Conservation (phyloP, 2,329 filamentous ascomycete genomes). For the Aspergillus sp. region DNA sequence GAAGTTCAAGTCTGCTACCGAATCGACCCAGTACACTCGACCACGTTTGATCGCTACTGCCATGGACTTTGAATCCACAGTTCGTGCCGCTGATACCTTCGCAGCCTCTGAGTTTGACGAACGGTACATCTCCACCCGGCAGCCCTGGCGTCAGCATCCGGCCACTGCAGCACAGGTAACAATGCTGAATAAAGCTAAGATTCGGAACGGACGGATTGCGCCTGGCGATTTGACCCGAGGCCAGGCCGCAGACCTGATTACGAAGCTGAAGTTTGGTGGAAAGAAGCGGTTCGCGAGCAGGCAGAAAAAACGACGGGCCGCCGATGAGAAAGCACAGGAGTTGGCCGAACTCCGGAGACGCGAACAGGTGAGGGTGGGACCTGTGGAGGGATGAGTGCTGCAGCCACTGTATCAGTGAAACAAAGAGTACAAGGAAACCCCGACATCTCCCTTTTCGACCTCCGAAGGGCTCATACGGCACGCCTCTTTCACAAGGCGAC, state of each 20-base stretch:
- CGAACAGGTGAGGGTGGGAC: constrained; percentile 50
- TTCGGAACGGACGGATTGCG: constrained; percentile 22
- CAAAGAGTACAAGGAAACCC: no score
- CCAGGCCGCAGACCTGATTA: constrained; percentile 85
- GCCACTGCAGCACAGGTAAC: constrained; percentile 57
- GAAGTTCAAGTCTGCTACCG: constrained; percentile 27
- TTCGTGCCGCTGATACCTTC: constrained; percentile 83
- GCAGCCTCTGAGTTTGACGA: constrained; percentile 67
- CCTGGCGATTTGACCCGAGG: constrained; percentile 68
- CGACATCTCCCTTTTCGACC: no score
- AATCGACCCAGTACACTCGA: constrained; percentile 62
- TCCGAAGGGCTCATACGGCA: no score
- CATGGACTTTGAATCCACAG: constrained; percentile 69
- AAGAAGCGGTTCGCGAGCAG: constrained; percentile 61
- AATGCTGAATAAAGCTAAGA: constrained; percentile 44
- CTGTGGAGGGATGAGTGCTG: constrained; percentile 23
- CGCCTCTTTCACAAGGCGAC: no score
- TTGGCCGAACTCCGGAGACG: constrained; percentile 20
- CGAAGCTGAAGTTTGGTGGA: constrained; percentile 83
- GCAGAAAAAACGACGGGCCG: constrained; percentile 17
- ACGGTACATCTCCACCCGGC: constrained; percentile 64
- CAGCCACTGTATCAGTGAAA: no score
- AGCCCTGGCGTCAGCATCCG: constrained; percentile 68
- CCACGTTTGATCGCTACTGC: constrained; percentile 69
- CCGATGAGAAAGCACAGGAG: constrained; percentile 12